Base-by-base conservation (phyloP, 106 monocot genomes). In the Posidonia australis region DNA sequence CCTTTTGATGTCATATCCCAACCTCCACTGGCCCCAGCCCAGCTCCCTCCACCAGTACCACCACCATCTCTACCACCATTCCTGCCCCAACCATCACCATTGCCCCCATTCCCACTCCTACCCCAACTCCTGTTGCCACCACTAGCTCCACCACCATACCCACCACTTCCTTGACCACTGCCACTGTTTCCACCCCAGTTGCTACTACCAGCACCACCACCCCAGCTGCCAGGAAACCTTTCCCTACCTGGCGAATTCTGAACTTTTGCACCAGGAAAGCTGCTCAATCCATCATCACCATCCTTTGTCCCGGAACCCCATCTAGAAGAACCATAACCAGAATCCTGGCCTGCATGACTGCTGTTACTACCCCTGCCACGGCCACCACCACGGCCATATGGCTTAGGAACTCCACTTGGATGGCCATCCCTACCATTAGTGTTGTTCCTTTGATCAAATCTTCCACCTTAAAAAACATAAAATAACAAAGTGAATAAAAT, bases 251-350 rank as follows among this genome's bases (percentile, higher is more conserved):
- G 84, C 9, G 85, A 81, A 46, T 81, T 70, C 23, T 82, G 81
- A 30, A 82, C 68, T 76, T 86, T 86, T 26, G 79, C 79, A 23
- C 82, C 80, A 31, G 86, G 82, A 32, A 86, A 86, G 72, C 57
- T 80, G 70, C 69, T 75, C 56, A 86, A 69, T 12, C 80, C 78
- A 56, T 64, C 78, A 75, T 80, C 80, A 27, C 69, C 67, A 1
- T 72, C 74, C 53, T 64, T 72, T 36, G 75, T 67, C 52, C 68
- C 74, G 4, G 74, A 63, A 27, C 73, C 70, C 77, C 74, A 79
- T 63, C 44, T 67, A 24, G 63, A 28, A 27, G 67, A 76, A 58
- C 71, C 68, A 58, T 49, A 59, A 51, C 65, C 76, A 16, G 62
- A 54, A 59, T 78, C 70, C 20, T 54, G 67, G 23, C 68, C 77